Evolutionary conservation across 768 basidiomycete species (phyloP).

Genomic region (Phylloporus arenicola): DNA sequence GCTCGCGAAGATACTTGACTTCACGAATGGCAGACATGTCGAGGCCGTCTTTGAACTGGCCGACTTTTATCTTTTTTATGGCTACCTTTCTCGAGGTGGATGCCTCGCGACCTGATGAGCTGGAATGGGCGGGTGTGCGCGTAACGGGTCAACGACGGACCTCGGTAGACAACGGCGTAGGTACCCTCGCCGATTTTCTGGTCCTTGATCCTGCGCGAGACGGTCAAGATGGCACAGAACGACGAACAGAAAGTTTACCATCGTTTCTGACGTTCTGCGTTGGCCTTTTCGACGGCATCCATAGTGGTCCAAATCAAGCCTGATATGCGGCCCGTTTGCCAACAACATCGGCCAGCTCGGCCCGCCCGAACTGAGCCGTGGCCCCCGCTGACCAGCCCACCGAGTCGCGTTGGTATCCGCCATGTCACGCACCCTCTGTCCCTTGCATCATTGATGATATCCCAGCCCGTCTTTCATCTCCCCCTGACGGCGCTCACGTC

Average conservation of each 20-base stretch:
- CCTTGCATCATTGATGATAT: constrained; percentile 46
- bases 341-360: constrained; percentile 63
- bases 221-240: constrained; percentile 5
- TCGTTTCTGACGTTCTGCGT: constrained; percentile 62
- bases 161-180: constrained; percentile 94
- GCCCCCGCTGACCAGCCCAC: constrained; percentile 32
- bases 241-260: constrained; percentile 40
- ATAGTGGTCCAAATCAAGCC: constrained; percentile 32
- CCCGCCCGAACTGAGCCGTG: constrained; percentile 57
- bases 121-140: neutral
- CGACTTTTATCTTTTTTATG: constrained; percentile 97
- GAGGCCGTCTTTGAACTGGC: constrained; percentile 94
- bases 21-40: constrained; percentile 99
- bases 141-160: constrained; percentile 33
- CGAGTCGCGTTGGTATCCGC: constrained; percentile 8
- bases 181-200: constrained; percentile 87
- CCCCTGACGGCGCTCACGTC: constrained; percentile 50
- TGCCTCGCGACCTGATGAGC: constrained; percentile 58
- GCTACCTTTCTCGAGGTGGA: constrained; percentile 81
- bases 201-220: constrained; percentile 60
- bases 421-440: constrained; percentile 35
- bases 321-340: too few species aligned
- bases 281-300: constrained; percentile 82
- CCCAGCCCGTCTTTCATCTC: constrained; percentile 63
- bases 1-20: constrained; percentile 92